A percentile compares a stretch with the other conserved stretches of the same genome.
phyloP scores from a whole-genome alignment of 2,329 filamentous ascomycete species.

The Grosmannia huntii region DNA sequence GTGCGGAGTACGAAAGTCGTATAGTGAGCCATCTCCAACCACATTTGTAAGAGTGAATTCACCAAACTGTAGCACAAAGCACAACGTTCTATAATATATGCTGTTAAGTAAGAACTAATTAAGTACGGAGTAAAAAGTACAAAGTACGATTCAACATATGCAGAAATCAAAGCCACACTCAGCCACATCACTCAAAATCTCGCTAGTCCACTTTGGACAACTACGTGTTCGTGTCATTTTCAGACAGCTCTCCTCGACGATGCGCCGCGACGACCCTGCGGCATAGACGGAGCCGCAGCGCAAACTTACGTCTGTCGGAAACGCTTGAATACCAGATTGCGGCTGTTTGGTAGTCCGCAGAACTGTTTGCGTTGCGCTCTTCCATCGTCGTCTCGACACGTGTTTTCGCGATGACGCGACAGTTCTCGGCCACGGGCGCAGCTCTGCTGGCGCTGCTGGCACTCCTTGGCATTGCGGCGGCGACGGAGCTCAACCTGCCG shows the following conservation, averaged over 20 bases:
- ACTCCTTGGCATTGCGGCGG: constrained; percentile 13
- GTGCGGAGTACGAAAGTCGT: too few relatives aligned
- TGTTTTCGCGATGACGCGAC: not conserved
- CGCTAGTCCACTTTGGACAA: not conserved
- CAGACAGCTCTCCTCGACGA: not conserved
- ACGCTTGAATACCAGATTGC: not conserved
- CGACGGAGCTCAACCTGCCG: constrained; percentile 33
- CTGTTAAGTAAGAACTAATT: too few relatives aligned
- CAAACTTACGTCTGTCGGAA: not conserved
- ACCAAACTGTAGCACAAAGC: too few relatives aligned
- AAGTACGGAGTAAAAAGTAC: too few relatives aligned
- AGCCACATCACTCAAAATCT: not conserved
- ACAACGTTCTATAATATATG: too few relatives aligned
- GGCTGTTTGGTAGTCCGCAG: not conserved
- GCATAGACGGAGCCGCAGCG: not conserved
- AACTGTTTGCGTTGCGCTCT: not conserved
- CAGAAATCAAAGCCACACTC: not conserved
- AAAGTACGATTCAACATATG: too few relatives aligned
- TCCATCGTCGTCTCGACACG: not conserved
- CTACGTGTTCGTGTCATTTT: not conserved
- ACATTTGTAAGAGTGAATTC: too few relatives aligned
- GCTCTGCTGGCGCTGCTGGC: not conserved
- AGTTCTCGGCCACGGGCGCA: not conserved
- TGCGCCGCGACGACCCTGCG: not conserved
- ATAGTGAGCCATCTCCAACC: too few relatives aligned